These are phyloP conservation scores for Friedmanniomyces endolithicus DNA, from an alignment of 495 filamentous ascomycete genomes.

Conservation along the genomic window DNA sequence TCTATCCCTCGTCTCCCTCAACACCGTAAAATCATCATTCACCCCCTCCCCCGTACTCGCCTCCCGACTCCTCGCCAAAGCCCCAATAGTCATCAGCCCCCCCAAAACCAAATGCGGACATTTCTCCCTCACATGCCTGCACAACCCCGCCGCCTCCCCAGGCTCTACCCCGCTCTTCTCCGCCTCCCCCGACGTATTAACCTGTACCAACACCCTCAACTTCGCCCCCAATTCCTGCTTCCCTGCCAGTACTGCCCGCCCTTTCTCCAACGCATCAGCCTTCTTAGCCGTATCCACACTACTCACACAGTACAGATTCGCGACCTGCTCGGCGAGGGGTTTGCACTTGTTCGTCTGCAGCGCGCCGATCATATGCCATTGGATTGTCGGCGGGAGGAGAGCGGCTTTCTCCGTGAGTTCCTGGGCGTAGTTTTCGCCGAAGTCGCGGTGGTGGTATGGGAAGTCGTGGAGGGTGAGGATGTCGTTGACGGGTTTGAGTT, in stretches of 20 bases:
- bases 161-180: constrained; percentile 74
- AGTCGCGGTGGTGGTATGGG: constrained; percentile 51
- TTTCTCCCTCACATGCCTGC: constrained; percentile 48
- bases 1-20: constrained; percentile 58
- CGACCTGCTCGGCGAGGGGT: constrained; percentile 64
- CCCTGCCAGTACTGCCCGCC: constrained; percentile 36
- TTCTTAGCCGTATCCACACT: constrained; percentile 83
- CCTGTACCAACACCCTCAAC: constrained; percentile 73
- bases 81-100: constrained; percentile 94
- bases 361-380: constrained; percentile 94
- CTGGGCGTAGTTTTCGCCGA: constrained; percentile 95
- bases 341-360: constrained; percentile 89
- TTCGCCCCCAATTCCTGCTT: constrained; percentile 20
- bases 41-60: constrained; percentile 56
- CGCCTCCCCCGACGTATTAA: constrained; percentile 86
- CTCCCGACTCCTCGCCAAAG: constrained; percentile 61
- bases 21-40: constrained; percentile 75
- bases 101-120: constrained; percentile 64
- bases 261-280: constrained; percentile 65
- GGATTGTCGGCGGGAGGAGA: constrained; percentile 60
- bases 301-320: constrained; percentile 86
- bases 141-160: constrained; percentile 43
- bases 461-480: constrained; percentile 66
- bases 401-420: constrained; percentile 78
- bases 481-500: constrained; percentile 82